A percentile compares a stretch with the other conserved stretches of the same genome.
Conservation (phyloP, 1,284 basidiomycete species). For the Cryptococcus hybrid region DNA sequence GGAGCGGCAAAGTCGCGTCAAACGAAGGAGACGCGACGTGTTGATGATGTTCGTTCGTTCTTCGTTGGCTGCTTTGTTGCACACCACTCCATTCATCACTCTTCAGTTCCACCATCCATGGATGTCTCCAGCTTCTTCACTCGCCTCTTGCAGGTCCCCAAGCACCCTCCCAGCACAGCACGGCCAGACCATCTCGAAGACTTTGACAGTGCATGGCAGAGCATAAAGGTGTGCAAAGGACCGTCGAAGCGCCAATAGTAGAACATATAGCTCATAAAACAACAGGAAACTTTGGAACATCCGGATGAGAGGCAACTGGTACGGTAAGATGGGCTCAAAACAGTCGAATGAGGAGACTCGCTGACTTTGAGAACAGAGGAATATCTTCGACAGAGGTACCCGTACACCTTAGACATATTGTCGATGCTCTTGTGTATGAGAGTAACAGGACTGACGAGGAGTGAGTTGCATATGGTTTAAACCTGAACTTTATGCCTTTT, state of each 20-base stretch:
- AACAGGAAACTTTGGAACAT: constrained; percentile 39
- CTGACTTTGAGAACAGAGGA: constrained; percentile 52
- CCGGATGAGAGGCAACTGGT: constrained; percentile 47
- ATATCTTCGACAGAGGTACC: constrained; percentile 81
- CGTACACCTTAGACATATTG: constrained; percentile 71
- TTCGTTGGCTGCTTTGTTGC: not conserved
- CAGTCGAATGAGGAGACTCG: not conserved
- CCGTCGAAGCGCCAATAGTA: not conserved
- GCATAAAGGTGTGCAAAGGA: constrained; percentile 26
- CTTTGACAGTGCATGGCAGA: constrained; percentile 41
- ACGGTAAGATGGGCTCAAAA: constrained; percentile 15
- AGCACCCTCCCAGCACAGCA: constrained; percentile 12
- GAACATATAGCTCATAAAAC: not conserved
- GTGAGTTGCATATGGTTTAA: constrained; percentile 54
- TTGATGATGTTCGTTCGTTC: not conserved
- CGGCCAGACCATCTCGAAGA: constrained; percentile 33
- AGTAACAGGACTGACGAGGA: constrained; percentile 77
- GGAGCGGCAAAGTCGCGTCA: too few relatives aligned
- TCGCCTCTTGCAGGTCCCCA: constrained; percentile 38
- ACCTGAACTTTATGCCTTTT: not conserved
- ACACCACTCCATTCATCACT: not conserved
- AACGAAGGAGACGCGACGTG: not conserved
- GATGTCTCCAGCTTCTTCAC: constrained; percentile 45
- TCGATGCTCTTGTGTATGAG: constrained; percentile 83
- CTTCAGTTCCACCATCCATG: constrained; percentile 20